A percentile compares a stretch with the other conserved stretches of the same genome.
These are phyloP conservation scores for Keithomyces neogunnii DNA, from an alignment of 2,329 filamentous ascomycete species.

Conservation along the genomic window DNA sequence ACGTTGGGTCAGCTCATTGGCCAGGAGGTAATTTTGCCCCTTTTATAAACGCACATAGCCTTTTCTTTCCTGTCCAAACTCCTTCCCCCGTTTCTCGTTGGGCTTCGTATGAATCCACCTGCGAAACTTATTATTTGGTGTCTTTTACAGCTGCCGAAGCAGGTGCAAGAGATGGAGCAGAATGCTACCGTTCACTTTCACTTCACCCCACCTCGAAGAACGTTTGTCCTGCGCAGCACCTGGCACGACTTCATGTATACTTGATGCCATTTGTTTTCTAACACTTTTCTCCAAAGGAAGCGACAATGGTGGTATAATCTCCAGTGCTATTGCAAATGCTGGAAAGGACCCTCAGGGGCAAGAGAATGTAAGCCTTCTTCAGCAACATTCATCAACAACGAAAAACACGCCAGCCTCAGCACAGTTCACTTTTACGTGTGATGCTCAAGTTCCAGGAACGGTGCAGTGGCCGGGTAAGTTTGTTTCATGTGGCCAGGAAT, in stretches of 20 bases:
- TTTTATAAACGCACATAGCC: neutral
- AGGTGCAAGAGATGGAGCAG: neutral
- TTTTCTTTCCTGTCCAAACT: neutral
- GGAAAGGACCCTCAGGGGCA: constrained; percentile 62
- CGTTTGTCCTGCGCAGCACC: neutral
- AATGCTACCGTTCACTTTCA: neutral
- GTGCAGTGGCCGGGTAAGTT: constrained; percentile 61
- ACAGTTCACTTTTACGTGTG: constrained; percentile 95
- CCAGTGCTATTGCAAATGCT: constrained; percentile 82
- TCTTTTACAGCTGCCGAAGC: neutral
- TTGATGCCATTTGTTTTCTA: neutral
- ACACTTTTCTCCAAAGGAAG: constrained; percentile 1
- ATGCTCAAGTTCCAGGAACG: constrained; percentile 76
- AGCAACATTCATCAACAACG: constrained; percentile 52
- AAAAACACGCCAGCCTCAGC: constrained; percentile 63
- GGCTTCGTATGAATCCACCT: too few relatives aligned
- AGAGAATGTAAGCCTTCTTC: constrained; percentile 71
- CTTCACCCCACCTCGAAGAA: neutral
- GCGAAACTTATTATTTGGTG: neutral
- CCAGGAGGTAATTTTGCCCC: constrained; percentile 34
- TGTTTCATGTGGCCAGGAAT: neutral
- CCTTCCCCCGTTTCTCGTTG: too few relatives aligned
- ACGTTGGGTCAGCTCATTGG: constrained; percentile 36
- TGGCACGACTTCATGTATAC: neutral
- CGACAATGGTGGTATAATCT: constrained; percentile 71